A percentile compares a stretch with the other conserved stretches of the same genome.
Evolutionary conservation across 768 basidiomycete genomes (phyloP).

Genomic region (Kwoniella dejecticola): DNA sequence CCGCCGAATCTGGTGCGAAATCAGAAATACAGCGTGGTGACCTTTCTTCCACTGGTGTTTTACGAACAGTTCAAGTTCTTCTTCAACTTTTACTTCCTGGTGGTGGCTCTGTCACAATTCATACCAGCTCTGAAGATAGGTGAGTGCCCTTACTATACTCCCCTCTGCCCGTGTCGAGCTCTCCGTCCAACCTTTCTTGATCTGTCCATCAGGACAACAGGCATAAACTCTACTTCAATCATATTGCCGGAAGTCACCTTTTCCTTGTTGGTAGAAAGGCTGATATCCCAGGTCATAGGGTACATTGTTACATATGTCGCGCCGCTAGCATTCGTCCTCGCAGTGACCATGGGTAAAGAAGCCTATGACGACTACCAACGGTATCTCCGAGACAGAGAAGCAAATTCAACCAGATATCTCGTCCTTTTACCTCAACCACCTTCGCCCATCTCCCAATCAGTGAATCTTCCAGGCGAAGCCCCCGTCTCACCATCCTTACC

Average conservation of each 20-base stretch:
- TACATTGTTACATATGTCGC: constrained; percentile 95
- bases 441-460: constrained; percentile 45
- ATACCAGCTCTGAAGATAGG: constrained; percentile 94
- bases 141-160: constrained; percentile 44
- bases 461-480: constrained; percentile 20
- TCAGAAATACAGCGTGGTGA: constrained; percentile 95
- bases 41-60: constrained; percentile 95
- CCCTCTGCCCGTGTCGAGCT: neutral
- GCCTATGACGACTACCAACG: constrained; percentile 98
- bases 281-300: constrained; percentile 60
- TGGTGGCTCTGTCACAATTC: constrained; percentile 95
- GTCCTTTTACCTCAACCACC: constrained; percentile 65
- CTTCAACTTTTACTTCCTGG: constrained; percentile 97
- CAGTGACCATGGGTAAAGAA: constrained; percentile 97
- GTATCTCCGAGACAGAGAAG: constrained; percentile 84
- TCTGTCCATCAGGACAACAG: too few species aligned
- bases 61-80: constrained; percentile 99
- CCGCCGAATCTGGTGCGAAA: constrained; percentile 92
- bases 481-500: constrained; percentile 30
- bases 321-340: constrained; percentile 90
- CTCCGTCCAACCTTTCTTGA: too few species aligned
- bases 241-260: too few species aligned
- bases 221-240: too few species aligned
- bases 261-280: too few species aligned
- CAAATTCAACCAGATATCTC: constrained; percentile 90